phyloP scores from a whole-genome alignment of 768 basidiomycete species.

The Cyathus striatus region DNA sequence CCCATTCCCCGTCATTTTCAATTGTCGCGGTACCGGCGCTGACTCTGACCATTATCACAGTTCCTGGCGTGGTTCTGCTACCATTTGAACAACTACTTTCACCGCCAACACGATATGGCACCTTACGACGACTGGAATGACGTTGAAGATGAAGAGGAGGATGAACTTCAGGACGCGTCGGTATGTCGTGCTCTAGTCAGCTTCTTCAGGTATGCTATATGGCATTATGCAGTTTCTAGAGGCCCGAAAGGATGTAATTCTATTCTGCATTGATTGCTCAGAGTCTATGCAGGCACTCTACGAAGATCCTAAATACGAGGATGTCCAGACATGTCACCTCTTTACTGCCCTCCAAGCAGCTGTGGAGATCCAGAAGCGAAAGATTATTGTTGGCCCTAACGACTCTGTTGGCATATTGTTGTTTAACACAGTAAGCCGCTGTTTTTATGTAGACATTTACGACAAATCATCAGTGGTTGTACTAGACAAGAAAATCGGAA shows the following conservation, averaged over 20 bases:
- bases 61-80: too few relatives aligned
- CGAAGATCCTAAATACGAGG: constrained; percentile 62
- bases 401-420: constrained; percentile 88
- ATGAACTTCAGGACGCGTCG: constrained; percentile 69
- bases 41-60: neutral
- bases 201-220: neutral
- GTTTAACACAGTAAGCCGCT: constrained; percentile 78
- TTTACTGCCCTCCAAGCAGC: constrained; percentile 79
- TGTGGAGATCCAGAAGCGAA: constrained; percentile 83
- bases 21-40: too few relatives aligned
- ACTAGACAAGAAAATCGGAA: constrained; percentile 38
- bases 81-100: too few relatives aligned
- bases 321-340: constrained; percentile 68
- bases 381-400: constrained; percentile 83
- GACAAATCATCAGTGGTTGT: neutral
- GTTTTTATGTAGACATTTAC: neutral
- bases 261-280: constrained; percentile 97
- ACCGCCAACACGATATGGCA: too few relatives aligned
- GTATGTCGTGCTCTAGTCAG: constrained; percentile 26
- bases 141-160: constrained; percentile 77
- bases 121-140: constrained; percentile 80
- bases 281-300: constrained; percentile 77
- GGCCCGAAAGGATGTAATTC: constrained; percentile 76
- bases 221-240: constrained; percentile 51
- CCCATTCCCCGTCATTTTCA: too few relatives aligned